Conservation (phyloP, 139 green algal species). For the Chlorella sp. region DNA sequence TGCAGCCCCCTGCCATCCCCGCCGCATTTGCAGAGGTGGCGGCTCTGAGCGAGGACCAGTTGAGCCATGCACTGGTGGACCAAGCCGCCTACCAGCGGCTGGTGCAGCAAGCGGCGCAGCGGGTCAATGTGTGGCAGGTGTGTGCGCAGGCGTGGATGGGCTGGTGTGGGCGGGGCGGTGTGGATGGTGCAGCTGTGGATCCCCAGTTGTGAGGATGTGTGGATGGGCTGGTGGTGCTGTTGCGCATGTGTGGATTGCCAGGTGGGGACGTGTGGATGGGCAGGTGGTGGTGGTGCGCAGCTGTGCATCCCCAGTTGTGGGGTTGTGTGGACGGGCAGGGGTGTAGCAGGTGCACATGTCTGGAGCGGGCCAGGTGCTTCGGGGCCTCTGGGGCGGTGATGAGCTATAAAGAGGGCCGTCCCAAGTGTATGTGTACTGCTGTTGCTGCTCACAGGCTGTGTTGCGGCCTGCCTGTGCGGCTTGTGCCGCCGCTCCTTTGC, state of each 20-base stretch:
- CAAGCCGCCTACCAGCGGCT: constrained; percentile 48
- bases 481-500: not conserved
- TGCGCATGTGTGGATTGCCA: too few species aligned
- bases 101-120: constrained; percentile 8
- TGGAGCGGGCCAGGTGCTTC: too few species aligned
- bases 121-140: constrained; percentile 14
- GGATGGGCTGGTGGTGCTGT: too few species aligned
- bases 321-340: too few species aligned
- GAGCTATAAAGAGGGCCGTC: too few species aligned
- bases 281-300: not conserved
- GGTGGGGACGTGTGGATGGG: too few species aligned
- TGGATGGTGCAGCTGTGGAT: not conserved
- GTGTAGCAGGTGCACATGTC: too few species aligned
- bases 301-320: not conserved
- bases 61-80: constrained; percentile 54
- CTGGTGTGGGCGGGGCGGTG: not conserved
- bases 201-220: not conserved
- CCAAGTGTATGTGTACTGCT: not conserved
- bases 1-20: constrained; percentile 9
- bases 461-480: not conserved
- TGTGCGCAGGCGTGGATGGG: not conserved
- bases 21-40: constrained; percentile 41
- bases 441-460: not conserved
- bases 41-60: constrained; percentile 40
- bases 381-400: too few species aligned